phyloP scores from a whole-genome alignment of 2,329 filamentous ascomycete species.

The Diplodia mutila region DNA sequence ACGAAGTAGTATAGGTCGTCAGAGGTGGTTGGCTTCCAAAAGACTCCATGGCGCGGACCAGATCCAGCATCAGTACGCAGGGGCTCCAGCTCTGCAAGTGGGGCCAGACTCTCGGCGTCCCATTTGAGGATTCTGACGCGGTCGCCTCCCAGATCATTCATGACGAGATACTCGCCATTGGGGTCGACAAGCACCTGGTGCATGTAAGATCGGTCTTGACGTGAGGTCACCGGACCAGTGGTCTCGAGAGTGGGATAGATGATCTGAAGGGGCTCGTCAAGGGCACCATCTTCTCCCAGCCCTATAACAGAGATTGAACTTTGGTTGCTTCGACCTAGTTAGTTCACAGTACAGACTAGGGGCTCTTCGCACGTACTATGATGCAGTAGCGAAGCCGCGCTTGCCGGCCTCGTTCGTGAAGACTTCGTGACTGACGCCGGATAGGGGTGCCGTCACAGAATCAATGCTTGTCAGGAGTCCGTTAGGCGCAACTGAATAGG shows the following conservation, averaged over 20 bases:
- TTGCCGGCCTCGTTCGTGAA: slow-evolving; percentile 45
- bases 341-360: neutral
- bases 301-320: slow-evolving; percentile 43
- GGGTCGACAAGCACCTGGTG: slow-evolving; percentile 70
- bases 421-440: slow-evolving; percentile 42
- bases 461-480: slow-evolving; percentile 40
- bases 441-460: slow-evolving; percentile 43
- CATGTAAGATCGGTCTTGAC: slow-evolving; percentile 65
- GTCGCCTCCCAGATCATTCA: slow-evolving; percentile 69
- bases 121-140: slow-evolving; percentile 63
- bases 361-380: slow-evolving; percentile 36
- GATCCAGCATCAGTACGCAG: slow-evolving; percentile 55
- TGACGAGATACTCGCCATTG: slow-evolving; percentile 62
- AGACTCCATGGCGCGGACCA: slow-evolving; percentile 68
- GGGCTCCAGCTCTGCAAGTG: slow-evolving; percentile 52
- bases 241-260: slow-evolving; percentile 46
- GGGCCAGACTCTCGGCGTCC: slow-evolving; percentile 47
- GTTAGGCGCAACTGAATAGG: slow-evolving; percentile 37
- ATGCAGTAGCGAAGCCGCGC: slow-evolving; percentile 46
- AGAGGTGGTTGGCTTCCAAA: slow-evolving; percentile 45
- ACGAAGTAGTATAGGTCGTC: slow-evolving; percentile 56
- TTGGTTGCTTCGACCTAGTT: slow-evolving; percentile 30
- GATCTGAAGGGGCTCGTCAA: slow-evolving; percentile 41
- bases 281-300: slow-evolving; percentile 24
- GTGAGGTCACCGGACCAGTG: slow-evolving; percentile 44